phyloP scores from a whole-genome alignment of 345 rosid genomes.

The Gossypium ekmanianum region DNA sequence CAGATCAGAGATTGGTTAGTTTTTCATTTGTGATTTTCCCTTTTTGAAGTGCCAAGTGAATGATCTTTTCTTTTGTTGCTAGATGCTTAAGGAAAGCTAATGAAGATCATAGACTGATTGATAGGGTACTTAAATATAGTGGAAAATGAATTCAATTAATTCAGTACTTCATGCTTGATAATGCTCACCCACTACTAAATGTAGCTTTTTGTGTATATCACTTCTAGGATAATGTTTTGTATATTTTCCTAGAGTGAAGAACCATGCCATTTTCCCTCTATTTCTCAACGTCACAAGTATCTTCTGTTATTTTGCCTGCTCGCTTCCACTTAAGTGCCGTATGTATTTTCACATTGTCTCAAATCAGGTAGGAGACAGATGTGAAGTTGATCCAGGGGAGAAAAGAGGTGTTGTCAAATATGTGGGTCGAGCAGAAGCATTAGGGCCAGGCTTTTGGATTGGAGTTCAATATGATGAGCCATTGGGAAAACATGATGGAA shows the following conservation, averaged over 20 bases:
- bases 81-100: neutral
- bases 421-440: constrained; percentile 9
- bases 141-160: neutral
- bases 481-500: constrained; percentile 92
- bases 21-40: neutral
- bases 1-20: neutral
- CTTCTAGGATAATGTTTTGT: neutral
- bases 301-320: constrained; percentile 13
- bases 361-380: constrained; percentile 9
- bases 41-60: neutral
- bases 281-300: neutral
- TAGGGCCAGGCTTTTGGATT: constrained; percentile 84
- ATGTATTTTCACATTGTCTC: neutral
- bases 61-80: neutral
- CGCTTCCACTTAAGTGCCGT: neutral
- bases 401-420: constrained; percentile 7
- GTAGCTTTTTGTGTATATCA: neutral
- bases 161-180: neutral
- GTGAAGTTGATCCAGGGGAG: constrained; percentile 4
- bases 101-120: constrained; percentile 1
- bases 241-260: neutral
- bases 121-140: neutral
- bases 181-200: neutral
- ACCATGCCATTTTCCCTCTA: neutral
- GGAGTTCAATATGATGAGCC: constrained; percentile 96